phyloP scores from a whole-genome alignment of 2,329 filamentous ascomycete species.

The Hymenoscyphus salicellus region DNA sequence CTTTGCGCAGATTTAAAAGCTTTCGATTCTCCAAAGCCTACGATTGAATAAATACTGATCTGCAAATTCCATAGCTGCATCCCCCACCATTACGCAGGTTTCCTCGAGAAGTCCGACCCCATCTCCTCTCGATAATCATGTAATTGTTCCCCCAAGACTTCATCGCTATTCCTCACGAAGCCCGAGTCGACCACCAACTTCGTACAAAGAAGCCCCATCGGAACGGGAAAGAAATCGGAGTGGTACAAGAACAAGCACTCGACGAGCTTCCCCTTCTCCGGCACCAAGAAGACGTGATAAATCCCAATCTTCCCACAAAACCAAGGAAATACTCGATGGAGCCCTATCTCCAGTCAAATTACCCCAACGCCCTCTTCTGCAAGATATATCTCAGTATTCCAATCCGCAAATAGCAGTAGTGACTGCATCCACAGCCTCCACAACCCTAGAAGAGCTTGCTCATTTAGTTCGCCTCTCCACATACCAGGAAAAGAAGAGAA shows the following conservation, averaged over 20 bases:
- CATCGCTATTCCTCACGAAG: conserved; percentile 54
- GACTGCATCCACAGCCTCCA: conserved; percentile 59
- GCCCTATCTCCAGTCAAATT: conserved; percentile 27
- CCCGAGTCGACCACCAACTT: conserved; percentile 49
- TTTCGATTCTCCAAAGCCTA: neutral
- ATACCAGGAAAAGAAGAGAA: conserved; percentile 78
- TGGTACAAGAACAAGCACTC: conserved; percentile 12
- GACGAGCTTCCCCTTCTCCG: conserved; percentile 29
- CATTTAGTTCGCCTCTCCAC: conserved; percentile 74
- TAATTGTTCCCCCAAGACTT: conserved; percentile 43
- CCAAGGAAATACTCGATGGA: conserved; percentile 19
- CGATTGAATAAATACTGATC: conserved; percentile 17
- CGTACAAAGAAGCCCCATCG: conserved; percentile 42
- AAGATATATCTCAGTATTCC: conserved; percentile 64
- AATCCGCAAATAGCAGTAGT: conserved; percentile 52
- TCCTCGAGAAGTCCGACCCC: conserved; percentile 56
- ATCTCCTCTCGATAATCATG: conserved; percentile 51
- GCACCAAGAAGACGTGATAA: conserved; percentile 31
- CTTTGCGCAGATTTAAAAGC: neutral
- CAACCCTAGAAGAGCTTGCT: conserved; percentile 72
- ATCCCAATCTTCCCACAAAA: conserved; percentile 33
- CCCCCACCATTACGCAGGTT: conserved; percentile 49
- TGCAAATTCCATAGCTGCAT: conserved; percentile 42
- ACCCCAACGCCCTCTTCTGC: conserved; percentile 50
- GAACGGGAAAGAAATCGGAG: conserved; percentile 47